phyloP scores from a whole-genome alignment of 2,329 filamentous ascomycete species.

The Xylariales sp. region DNA sequence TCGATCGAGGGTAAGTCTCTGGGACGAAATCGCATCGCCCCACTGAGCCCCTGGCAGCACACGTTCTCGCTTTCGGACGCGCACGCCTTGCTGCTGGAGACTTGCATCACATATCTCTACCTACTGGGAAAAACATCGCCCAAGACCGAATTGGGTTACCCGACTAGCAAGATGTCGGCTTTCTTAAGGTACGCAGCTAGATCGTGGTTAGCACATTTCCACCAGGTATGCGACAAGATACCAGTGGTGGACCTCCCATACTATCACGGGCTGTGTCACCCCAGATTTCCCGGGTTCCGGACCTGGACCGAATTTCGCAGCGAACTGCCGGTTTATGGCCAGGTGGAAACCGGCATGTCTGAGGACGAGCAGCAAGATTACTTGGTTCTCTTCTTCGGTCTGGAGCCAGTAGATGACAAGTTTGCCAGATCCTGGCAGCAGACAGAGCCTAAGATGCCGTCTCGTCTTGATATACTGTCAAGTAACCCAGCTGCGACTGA shows the following conservation, averaged over 20 bases:
- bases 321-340: no score
- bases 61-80: neutral
- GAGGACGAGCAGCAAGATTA: no score
- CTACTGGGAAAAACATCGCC: neutral
- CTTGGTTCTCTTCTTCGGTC: no score
- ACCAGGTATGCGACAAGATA: neutral
- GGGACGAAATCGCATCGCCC: neutral
- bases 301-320: no score
- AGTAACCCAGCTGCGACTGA: no score
- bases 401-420: no score
- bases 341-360: no score
- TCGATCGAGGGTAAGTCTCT: neutral
- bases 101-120: neutral
- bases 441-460: no score
- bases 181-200: neutral
- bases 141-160: neutral
- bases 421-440: no score
- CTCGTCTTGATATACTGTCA: no score
- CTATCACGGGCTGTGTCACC: conserved; percentile 11
- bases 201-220: neutral
- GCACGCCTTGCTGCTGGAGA: neutral
- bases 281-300: conserved; percentile 4
- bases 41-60: neutral
- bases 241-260: neutral
- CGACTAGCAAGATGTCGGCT: neutral